Evolutionary conservation across 768 basidiomycete genomes (phyloP).

Genomic region (Heimioporus sp.): DNA sequence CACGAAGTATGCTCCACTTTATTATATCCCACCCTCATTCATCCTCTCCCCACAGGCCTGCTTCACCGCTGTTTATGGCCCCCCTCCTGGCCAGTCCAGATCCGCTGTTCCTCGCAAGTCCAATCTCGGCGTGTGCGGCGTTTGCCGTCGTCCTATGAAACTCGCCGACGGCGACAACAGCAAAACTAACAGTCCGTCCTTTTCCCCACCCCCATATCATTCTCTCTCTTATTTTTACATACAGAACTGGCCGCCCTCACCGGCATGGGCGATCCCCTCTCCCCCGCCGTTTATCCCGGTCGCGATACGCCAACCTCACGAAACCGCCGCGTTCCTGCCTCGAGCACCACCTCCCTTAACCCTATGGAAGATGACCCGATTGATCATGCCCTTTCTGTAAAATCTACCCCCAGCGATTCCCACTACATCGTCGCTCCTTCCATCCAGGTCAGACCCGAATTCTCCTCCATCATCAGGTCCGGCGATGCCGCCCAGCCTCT

Average conservation of each 20-base stretch:
- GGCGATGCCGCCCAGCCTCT: constrained; percentile 74
- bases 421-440: constrained; percentile 86
- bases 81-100: constrained; percentile 60
- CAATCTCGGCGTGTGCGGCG: constrained; percentile 93
- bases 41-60: constrained; percentile 64
- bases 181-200: constrained; percentile 80
- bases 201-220: not conserved
- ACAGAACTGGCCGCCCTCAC: constrained; percentile 92
- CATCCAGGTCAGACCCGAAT: constrained; percentile 93
- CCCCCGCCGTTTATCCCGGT: constrained; percentile 62
- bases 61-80: constrained; percentile 95
- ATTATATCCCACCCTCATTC: constrained; percentile 1
- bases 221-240: constrained; percentile 6
- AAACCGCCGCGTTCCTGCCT: constrained; percentile 25
- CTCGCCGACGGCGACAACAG: constrained; percentile 84
- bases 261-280: constrained; percentile 71
- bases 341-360: constrained; percentile 45
- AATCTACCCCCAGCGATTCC: constrained; percentile 45
- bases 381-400: constrained; percentile 53
- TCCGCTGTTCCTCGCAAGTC: constrained; percentile 62
- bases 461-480: constrained; percentile 73
- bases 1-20: constrained; percentile 62
- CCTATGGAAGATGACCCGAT: constrained; percentile 86
- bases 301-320: constrained; percentile 49
- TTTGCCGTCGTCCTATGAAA: constrained; percentile 96